Evolutionary conservation across 805 yeast species (phyloP).

Genomic region (Teunomyces aglyptinius): DNA sequence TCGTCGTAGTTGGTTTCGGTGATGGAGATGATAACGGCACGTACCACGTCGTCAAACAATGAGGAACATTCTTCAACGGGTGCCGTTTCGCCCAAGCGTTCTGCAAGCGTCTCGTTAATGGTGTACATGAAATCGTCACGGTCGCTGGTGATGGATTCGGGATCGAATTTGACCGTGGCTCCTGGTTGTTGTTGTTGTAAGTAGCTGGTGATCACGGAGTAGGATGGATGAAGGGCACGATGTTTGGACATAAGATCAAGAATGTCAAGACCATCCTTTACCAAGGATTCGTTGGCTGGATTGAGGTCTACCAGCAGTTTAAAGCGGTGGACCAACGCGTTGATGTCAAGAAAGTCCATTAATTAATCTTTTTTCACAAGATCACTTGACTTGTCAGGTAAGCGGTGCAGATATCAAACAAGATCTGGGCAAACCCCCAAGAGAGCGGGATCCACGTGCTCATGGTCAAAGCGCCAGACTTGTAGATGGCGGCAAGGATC

Average conservation of each 20-base stretch:
- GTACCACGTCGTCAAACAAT: constrained; percentile 5
- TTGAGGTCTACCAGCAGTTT: background rate
- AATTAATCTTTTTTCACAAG: background rate
- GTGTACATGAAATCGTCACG: constrained; percentile 1
- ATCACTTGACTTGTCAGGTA: constrained; percentile 53
- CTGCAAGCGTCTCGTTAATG: background rate
- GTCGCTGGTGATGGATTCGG: background rate
- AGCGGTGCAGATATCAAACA: constrained; percentile 65
- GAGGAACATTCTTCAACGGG: background rate
- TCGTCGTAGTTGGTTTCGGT: constrained; percentile 19
- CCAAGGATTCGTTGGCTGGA: too few species aligned
- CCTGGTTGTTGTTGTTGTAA: background rate
- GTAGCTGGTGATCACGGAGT: background rate
- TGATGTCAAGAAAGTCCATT: constrained; percentile 4
- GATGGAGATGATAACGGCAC: constrained; percentile 9
- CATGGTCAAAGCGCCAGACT: constrained; percentile 80
- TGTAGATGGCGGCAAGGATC: constrained; percentile 69
- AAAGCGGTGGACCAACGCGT: constrained; percentile 4
- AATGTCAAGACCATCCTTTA: background rate
- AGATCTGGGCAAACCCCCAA: constrained; percentile 67
- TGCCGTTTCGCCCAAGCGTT: background rate
- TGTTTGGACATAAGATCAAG: background rate
- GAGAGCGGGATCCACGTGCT: constrained; percentile 93
- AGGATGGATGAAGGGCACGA: background rate
- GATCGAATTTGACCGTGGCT: background rate